Conservation (phyloP, 2,329 filamentous ascomycete genomes). For the Elsinoe ampelina region DNA sequence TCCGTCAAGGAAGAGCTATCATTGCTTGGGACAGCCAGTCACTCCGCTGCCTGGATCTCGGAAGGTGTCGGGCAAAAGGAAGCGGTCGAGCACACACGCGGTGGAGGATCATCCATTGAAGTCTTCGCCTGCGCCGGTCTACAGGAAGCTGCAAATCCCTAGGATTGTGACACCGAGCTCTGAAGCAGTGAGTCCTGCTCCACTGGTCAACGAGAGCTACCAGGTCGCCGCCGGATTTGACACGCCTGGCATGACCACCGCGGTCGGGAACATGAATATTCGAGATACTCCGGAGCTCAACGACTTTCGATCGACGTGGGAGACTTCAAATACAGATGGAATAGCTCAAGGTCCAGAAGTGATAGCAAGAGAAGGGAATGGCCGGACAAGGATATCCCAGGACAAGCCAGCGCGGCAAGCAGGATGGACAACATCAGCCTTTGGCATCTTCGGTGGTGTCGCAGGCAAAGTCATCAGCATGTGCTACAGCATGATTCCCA, state of each 20-base stretch:
- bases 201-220: slow-evolving; percentile 45
- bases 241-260: slow-evolving; percentile 32
- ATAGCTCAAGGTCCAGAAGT: background rate
- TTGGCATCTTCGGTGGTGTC: slow-evolving; percentile 55
- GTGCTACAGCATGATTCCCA: slow-evolving; percentile 41
- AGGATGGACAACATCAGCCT: slow-evolving; percentile 50
- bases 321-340: background rate
- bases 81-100: background rate
- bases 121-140: background rate
- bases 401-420: slow-evolving; percentile 15
- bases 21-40: background rate
- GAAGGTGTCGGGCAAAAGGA: slow-evolving; percentile 10
- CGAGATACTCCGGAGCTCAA: slow-evolving; percentile 8
- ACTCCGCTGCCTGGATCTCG: background rate
- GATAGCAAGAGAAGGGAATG: slow-evolving; percentile 29
- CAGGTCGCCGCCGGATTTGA: slow-evolving; percentile 43
- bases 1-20: background rate
- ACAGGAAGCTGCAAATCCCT: background rate
- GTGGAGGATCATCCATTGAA: background rate
- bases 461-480: slow-evolving; percentile 78
- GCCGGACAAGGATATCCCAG: slow-evolving; percentile 15
- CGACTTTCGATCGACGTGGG: slow-evolving; percentile 27
- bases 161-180: background rate
- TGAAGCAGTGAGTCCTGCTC: slow-evolving; percentile 10
- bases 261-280: slow-evolving; percentile 30